Conservation (phyloP, 345 rosid species). For the Linum tenue region DNA sequence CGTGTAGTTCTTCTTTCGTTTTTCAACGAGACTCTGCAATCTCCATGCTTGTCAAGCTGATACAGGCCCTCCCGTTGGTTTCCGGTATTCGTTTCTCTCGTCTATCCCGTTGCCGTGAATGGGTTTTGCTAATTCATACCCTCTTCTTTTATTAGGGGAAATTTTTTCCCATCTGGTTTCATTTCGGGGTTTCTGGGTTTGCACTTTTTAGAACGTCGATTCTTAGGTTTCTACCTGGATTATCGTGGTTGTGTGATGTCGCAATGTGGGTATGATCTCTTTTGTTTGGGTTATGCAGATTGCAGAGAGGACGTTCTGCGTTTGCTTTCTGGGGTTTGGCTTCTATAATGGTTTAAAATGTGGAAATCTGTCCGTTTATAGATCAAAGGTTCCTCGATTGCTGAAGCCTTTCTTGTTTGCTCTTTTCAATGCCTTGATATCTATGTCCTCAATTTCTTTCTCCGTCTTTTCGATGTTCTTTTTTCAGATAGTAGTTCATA, state of each 20-base stretch:
- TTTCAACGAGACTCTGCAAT: not conserved
- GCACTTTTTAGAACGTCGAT: not conserved
- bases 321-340: slow-evolving; percentile 19
- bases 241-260: not conserved
- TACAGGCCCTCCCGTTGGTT: slow-evolving; percentile 15
- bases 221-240: not conserved
- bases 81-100: slow-evolving; percentile 4
- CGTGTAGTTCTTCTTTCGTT: not conserved
- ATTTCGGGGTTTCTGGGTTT: slow-evolving; percentile 9
- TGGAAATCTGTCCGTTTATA: slow-evolving; percentile 14
- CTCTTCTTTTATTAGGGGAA: not conserved
- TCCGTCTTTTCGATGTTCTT: slow-evolving; percentile 6
- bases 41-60: not conserved
- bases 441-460: not conserved
- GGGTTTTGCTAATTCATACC: not conserved
- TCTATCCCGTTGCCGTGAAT: not conserved
- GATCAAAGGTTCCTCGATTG: slow-evolving; percentile 13
- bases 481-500: slow-evolving; percentile 1
- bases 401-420: not conserved
- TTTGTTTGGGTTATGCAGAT: not conserved
- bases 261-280: not conserved
- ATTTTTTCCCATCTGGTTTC: not conserved
- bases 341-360: not conserved
- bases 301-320: not conserved
- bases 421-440: slow-evolving; percentile 6